Evolutionary conservation across 495 filamentous ascomycete genomes (phyloP), one percentile per base, ranked within the genome.

Genomic region (Penicillium egyptiacum): DNA sequence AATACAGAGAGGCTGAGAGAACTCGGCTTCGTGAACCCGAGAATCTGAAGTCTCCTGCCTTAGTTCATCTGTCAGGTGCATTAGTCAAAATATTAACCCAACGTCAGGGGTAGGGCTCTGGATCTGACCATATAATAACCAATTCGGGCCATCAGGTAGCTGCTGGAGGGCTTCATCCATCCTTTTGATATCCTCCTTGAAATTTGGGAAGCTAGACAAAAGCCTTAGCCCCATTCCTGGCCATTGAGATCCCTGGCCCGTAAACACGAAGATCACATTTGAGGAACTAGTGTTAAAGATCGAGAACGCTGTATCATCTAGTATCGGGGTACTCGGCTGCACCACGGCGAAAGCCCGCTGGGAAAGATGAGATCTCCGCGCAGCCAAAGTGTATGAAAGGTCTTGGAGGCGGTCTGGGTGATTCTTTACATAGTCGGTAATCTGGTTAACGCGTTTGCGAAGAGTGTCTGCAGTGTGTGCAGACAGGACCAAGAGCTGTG

Each of bases 201-300:
- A 49, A 22, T 4, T 14, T 23, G 23, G 37, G 20, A 28, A n/a
- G n/a, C 22, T 31, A 7, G 14, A 35, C 5, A 53, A n/a, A 78
- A 60, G 20, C 67, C 58, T 19, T 56, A 54, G 3, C 11, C 74
- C 78, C 78, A 80, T 81, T 7, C 46, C 60, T 4, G 50, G 39
- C 67, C 67, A 89, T 50, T 87, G 83, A 1, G 84, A 81, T 16
- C 87, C 87, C 64, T 90, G 87, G 26, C 87, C 87, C 14, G 86
- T 89, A 60, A 89, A 91, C 33, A 83, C 73, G 59, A 90, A 88
- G 0, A 77, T 81, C 10, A 88, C 69, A 57, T 73, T 78, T 63
- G 66, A 78, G 0, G 58, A 17, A 17, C 37, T 53, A 4, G 35
- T 22, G 9, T 43, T 43, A 39, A 53, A 43, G 12, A 17, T 30